These are phyloP conservation scores for Acanthochlamys bracteata DNA, from an alignment of 106 monocot species.

Conservation along the genomic window DNA sequence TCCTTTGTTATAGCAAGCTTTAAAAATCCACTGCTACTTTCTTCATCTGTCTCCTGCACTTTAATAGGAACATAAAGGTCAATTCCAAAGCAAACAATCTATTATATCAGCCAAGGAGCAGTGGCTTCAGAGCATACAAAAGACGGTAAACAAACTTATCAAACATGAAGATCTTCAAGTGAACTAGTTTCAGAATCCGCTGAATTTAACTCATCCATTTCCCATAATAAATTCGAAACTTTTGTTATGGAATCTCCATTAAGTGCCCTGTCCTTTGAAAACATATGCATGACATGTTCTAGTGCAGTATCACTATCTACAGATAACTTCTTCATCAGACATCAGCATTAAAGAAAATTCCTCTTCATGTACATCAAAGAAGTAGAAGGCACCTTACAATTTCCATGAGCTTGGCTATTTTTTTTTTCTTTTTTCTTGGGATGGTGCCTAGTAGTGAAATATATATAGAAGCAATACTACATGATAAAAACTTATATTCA, in stretches of 20 bases:
- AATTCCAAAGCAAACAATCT: neutral
- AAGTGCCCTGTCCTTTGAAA: slow-evolving; percentile 54
- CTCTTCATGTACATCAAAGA: neutral
- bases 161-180: slow-evolving; percentile 15
- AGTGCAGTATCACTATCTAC: slow-evolving; percentile 36
- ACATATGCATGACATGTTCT: slow-evolving; percentile 49
- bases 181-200: slow-evolving; percentile 19
- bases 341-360: neutral
- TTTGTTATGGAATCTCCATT: slow-evolving; percentile 76
- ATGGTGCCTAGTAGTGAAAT: too few species aligned
- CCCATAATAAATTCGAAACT: slow-evolving; percentile 55
- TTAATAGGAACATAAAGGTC: neutral
- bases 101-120: neutral
- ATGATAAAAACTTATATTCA: too few species aligned
- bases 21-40: slow-evolving; percentile 41
- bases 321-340: neutral
- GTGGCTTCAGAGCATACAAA: neutral
- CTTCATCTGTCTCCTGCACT: slow-evolving; percentile 27
- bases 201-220: slow-evolving; percentile 20
- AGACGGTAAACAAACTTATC: neutral
- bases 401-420: too few species aligned
- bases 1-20: slow-evolving; percentile 55
- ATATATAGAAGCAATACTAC: too few species aligned
- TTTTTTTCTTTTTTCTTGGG: too few species aligned
- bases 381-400: neutral